Evolutionary conservation across 805 yeast genomes (phyloP), one percentile per base, ranked within the genome.

Genomic region (Kurtzmaniella cleridarum): DNA sequence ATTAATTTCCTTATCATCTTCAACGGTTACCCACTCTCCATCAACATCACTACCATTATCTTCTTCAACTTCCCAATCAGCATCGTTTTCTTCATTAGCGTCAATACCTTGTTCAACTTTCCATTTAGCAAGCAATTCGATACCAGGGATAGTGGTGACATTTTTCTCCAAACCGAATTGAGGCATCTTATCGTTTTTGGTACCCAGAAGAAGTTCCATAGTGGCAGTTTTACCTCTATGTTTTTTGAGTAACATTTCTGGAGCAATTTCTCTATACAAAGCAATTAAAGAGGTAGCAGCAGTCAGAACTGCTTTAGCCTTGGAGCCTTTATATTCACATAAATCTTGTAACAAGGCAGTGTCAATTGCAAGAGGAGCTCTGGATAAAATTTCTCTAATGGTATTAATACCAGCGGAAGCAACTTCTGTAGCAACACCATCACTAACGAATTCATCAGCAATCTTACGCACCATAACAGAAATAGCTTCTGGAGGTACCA

Each of bases 331-430:
- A 62, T 93, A 93, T 46, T 81, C 95, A 7, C 84, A 75, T 57
- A 93, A 73, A 64, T 93, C 99, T 50, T 90, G 97, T 43, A 93
- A 69, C 37, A 93, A 67, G 2, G 90, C 78, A 39, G 84, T 81
- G 38, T 89, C 97, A 51, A 93, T 89, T 18, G 98, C 96, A 47
- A 91, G 71, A 12, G 98, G 97, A 9, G 95, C 95, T 71, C 99
- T 81, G 2, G 96, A 64, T 46, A 90, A 73, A 42, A 93, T 88
- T 63, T 93, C 98, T 51, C 98, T 75, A 43, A 91, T 91, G 3
- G 98, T 86, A 62, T 93, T 93, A 48, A 93, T 74, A 54, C 99
- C 99, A 3, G 98, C 98, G 38, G 97, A 89, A 4, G 97, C 97
- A 39, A 90, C 99, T 64, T 93, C 96, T 27, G 95, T 81, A 12